phyloP scores from a whole-genome alignment of 179 eudicot species.

The Drosera spatulata region DNA sequence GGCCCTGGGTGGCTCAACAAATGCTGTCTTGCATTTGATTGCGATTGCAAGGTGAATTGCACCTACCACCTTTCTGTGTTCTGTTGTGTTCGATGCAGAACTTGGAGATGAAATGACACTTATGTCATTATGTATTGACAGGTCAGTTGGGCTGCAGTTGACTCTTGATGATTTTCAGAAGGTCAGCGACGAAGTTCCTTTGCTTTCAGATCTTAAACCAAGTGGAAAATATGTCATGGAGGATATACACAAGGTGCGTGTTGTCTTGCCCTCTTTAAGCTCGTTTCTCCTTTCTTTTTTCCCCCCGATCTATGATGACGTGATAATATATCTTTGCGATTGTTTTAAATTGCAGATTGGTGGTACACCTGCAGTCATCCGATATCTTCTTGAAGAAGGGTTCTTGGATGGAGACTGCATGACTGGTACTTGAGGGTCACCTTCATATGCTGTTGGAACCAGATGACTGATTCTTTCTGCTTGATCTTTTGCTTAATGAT shows the following conservation, averaged over 20 bases:
- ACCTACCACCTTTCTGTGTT: neutral
- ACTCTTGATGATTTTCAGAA: conserved; percentile 90
- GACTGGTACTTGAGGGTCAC: conserved; percentile 43
- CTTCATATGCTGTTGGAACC: neutral
- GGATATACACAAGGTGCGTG: conserved; percentile 82
- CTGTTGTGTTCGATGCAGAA: neutral
- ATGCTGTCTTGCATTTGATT: conserved; percentile 93
- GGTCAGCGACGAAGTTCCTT: conserved; percentile 85
- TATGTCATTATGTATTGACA: conserved; percentile 6
- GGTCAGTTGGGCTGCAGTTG: conserved; percentile 78
- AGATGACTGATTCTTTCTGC: no score
- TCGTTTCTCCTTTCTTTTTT: neutral
- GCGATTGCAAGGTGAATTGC: conserved; percentile 84
- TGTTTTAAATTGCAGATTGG: conserved; percentile 49
- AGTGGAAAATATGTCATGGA: conserved; percentile 99
- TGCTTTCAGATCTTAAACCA: conserved; percentile 98
- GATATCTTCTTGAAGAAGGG: conserved; percentile 72
- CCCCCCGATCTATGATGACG: neutral
- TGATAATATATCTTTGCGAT: neutral
- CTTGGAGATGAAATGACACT: neutral
- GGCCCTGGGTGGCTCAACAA: conserved; percentile 99
- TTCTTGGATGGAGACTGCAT: conserved; percentile 88
- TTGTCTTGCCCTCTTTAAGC: neutral
- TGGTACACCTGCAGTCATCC: conserved; percentile 91
- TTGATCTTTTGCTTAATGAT: no score